Base-by-base conservation (phyloP, 495 filamentous ascomycete genomes). In the Aspergillus biplanus region DNA sequence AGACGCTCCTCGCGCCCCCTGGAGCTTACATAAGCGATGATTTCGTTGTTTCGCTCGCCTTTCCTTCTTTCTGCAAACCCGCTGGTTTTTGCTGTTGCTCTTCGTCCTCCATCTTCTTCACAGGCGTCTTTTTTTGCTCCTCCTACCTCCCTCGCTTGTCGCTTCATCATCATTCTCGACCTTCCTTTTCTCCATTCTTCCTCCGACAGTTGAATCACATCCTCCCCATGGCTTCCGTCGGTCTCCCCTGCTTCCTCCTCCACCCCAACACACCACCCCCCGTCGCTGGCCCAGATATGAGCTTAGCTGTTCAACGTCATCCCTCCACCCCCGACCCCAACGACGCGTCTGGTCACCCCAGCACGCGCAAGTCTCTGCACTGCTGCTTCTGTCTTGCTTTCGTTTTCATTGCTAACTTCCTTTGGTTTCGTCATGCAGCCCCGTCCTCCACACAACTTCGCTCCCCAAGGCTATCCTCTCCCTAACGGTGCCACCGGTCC, bases 191-290 rank as follows among this genome's bases (percentile, higher is more conserved):
- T 63, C 47, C 52, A 56, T 59, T 37, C 64, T 60, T 42, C 42
- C 35, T 33, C 27, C 61, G 37, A 42, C 49, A 37, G 50, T 52
- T 52, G 44, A 49, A 63, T 67, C 56, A 55, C 44, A 27, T 52
- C 62, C 62, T 66, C 67, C 68, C 63, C 73, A 86, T 86, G 83
- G 82, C 83, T 80, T 84, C 83, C 67, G 82, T 84, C 72, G 68
- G 82, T 84, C 37, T 57, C 65, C 56, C 49, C 55, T 33, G 32
- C 65, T 58, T 68, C 61, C 35, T 57, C 58, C 49, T 16, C 60
- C 61, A 53, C 31, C 31, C 15, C 21, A 55, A 55, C 50, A 55
- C 34, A 46, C 42, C 33, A 42, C 48, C 58, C 48, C 48, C 65
- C 32, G 39, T 65, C 49, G 16, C 31, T 42, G 47, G 15, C 47